Conservation (phyloP, 1,284 basidiomycete species). For the Ceratobasidium sp. region DNA sequence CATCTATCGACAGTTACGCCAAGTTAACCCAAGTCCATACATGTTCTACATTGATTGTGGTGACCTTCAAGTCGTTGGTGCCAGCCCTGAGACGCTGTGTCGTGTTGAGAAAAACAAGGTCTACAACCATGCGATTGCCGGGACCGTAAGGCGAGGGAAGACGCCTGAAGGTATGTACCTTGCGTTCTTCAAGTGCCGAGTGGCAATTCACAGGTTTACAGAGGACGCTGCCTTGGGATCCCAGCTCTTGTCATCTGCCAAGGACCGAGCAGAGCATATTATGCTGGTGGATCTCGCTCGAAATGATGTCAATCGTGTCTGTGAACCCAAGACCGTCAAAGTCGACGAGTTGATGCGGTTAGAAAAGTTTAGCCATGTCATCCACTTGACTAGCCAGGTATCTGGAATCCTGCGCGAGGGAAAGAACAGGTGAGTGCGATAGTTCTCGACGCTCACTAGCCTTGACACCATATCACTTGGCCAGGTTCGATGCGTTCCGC, state of each 20-base stretch:
- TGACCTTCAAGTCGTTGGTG: conserved; percentile 92
- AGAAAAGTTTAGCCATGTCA: conserved; percentile 98
- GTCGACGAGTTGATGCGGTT: conserved; percentile 95
- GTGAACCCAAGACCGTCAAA: conserved; percentile 93
- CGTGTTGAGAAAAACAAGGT: conserved; percentile 94
- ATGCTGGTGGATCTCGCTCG: conserved; percentile 99
- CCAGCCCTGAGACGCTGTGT: conserved; percentile 97
- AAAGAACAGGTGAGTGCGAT: conserved; percentile 73
- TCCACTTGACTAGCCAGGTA: conserved; percentile 96
- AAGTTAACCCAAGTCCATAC: conserved; percentile 97
- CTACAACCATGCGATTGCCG: conserved; percentile 98
- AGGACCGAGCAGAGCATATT: conserved; percentile 98
- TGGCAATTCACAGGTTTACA: conserved; percentile 53
- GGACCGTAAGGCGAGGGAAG: conserved; percentile 90
- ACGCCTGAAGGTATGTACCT: conserved; percentile 75
- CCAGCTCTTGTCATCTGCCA: conserved; percentile 83
- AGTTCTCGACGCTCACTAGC: neutral
- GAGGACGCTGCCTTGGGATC: conserved; percentile 88
- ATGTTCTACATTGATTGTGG: conserved; percentile 99
- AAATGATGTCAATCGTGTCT: conserved; percentile 99
- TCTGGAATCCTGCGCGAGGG: conserved; percentile 87
- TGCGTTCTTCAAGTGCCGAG: neutral
- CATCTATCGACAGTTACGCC: conserved; percentile 90
- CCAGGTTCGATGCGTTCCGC: conserved; percentile 96
- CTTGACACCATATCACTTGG: neutral